A percentile compares a stretch with the other conserved stretches of the same genome.
Conservation (phyloP, 2,329 filamentous ascomycete species). For the Neofusicoccum parvum region DNA sequence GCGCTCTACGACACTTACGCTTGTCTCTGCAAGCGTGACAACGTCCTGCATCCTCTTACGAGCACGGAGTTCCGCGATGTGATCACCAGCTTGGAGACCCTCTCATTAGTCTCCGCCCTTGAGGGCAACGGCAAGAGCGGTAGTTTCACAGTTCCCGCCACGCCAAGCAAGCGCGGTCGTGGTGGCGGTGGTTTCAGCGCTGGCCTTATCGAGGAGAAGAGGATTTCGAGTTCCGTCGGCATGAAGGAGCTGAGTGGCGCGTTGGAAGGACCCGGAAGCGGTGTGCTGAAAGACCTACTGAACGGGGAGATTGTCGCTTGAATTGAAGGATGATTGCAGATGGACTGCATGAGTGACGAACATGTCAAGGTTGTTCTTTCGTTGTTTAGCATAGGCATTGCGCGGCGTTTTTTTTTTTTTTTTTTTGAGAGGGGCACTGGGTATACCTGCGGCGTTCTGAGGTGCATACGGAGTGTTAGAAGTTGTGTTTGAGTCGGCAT, state of each 20-base stretch:
- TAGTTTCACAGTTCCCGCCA: slow-evolving; percentile 14
- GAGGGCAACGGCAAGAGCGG: slow-evolving; percentile 60
- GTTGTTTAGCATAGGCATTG: slow-evolving; percentile 2
- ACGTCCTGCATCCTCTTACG: slow-evolving; percentile 85
- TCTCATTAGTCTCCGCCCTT: slow-evolving; percentile 74
- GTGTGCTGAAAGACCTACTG: slow-evolving; percentile 37
- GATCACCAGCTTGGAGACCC: slow-evolving; percentile 81
- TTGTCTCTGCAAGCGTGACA: slow-evolving; percentile 79
- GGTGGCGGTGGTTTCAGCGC: slow-evolving; percentile 46
- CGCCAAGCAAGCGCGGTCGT: slow-evolving; percentile 63
- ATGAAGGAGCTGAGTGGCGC: slow-evolving; percentile 76
- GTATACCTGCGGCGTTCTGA: background rate
- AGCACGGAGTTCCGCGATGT: slow-evolving; percentile 95
- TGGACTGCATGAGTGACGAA: background rate
- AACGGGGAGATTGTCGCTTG: slow-evolving; percentile 19
- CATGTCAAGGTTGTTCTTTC: background rate
- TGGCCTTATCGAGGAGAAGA: slow-evolving; percentile 68
- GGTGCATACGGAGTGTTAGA: background rate
- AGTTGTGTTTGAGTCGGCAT: background rate
- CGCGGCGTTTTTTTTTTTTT: background rate
- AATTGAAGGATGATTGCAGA: background rate
- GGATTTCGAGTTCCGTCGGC: slow-evolving; percentile 77
- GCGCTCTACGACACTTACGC: slow-evolving; percentile 82
- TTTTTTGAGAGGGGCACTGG: background rate
- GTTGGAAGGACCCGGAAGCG: slow-evolving; percentile 50